Base-by-base conservation (phyloP, 495 filamentous ascomycete species). In the Xylona heveae region DNA sequence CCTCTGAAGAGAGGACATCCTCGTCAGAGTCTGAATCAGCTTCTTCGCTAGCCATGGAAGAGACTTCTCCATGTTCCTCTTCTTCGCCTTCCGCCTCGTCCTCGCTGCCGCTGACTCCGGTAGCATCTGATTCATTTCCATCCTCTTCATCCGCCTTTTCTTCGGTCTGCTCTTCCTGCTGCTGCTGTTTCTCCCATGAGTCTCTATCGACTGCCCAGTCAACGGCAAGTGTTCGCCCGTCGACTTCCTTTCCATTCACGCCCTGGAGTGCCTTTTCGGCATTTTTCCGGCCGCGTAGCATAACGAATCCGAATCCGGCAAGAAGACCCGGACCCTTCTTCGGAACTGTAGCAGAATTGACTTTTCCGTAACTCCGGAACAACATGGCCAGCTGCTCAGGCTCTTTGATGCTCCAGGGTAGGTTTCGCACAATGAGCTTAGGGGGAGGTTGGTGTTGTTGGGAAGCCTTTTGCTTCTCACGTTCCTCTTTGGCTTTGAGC, bases 181-280 rank as follows among this genome's bases (percentile, higher is more conserved):
- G 62, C 49, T 59, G 68, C 47, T 53, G 46, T 21, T 64, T 59
- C 31, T 91, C 65, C 83, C 84, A 94, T 3, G 70, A 65, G 28
- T 74, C 62, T 53, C 85, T 94, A 32, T 92, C 80, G 1, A 94
- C 85, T 15, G 85, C 83, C 80, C 81, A 94, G 61, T 97, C 88
- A 4, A 94, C 85, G 6, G 84, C 85, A 30, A 94, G 40, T 19
- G 66, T 73, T 38, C 88, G 60, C 8, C 85, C 88, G 52, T 92
- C 81, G 13, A 99, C 61, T 40, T 74, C 68, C 50, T 75, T 93
- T 13, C 85, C 90, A 56, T 99, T 95, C 32, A 94, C 53, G 5
- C 57, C 65, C 39, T 71, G 66, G 31, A 99, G 57, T 1, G 88
- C 88, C 53, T 71, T 88, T 53, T 95, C 75, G 0, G 90, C 84